Conservation (phyloP, 768 basidiomycete genomes). For the Leccinum disarticulatum region DNA sequence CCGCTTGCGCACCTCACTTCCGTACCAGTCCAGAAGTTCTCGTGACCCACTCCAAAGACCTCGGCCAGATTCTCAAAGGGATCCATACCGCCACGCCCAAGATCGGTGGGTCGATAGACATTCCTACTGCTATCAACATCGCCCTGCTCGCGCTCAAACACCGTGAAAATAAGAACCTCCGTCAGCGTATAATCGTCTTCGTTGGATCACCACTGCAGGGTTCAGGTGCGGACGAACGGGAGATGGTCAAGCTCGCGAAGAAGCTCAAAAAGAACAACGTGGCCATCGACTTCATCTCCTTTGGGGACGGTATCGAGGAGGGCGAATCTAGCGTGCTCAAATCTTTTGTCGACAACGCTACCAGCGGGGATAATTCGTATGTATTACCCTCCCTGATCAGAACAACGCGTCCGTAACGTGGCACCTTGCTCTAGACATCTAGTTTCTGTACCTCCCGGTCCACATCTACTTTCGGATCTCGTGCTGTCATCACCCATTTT, state of each 20-base stretch:
- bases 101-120: conserved; percentile 80
- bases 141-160: conserved; percentile 97
- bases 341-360: conserved; percentile 81
- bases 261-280: conserved; percentile 99
- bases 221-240: conserved; percentile 68
- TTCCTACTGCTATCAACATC: conserved; percentile 87
- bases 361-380: conserved; percentile 84
- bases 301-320: conserved; percentile 86
- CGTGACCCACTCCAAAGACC: conserved; percentile 92
- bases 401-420: conserved; percentile 1
- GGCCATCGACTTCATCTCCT: conserved; percentile 86
- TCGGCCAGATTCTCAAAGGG: conserved; percentile 86
- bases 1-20: conserved; percentile 2
- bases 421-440: conserved; percentile 59
- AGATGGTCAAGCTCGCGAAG: conserved; percentile 87
- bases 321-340: conserved; percentile 65
- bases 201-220: conserved; percentile 86
- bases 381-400: conserved; percentile 28
- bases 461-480: conserved; percentile 79
- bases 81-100: conserved; percentile 68
- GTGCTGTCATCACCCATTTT: conserved; percentile 82
- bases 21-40: conserved; percentile 83
- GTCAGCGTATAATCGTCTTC: conserved; percentile 94
- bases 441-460: conserved; percentile 72
- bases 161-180: conserved; percentile 96